phyloP scores from a whole-genome alignment of 1,284 basidiomycete species.

The Ustilago shanxiensis region DNA sequence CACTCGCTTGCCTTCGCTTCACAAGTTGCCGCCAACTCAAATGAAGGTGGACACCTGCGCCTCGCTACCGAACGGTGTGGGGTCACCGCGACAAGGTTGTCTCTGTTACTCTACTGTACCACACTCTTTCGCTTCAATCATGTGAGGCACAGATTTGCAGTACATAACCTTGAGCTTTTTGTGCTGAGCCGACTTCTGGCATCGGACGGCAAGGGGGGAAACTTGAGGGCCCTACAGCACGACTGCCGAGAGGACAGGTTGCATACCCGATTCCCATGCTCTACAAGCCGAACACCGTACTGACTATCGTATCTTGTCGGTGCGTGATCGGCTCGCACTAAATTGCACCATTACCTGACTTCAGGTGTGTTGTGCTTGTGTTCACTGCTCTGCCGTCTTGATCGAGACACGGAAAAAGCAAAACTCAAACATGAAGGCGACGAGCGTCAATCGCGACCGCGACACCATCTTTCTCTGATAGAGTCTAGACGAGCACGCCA shows the following conservation, averaged over 20 bases:
- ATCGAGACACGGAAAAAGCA: background rate
- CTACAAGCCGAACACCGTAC: slow-evolving; percentile 1
- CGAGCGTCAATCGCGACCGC: background rate
- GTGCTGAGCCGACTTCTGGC: background rate
- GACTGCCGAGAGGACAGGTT: background rate
- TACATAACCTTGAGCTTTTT: too few relatives aligned
- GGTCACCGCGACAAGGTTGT: background rate
- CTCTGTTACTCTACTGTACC: background rate
- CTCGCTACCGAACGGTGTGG: background rate
- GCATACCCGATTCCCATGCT: slow-evolving; percentile 1
- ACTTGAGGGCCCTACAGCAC: background rate
- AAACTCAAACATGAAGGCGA: background rate
- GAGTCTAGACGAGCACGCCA: background rate
- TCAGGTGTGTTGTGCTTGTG: too few relatives aligned
- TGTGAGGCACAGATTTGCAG: background rate
- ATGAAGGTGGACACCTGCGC: background rate
- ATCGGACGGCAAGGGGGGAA: background rate
- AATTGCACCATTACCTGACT: background rate
- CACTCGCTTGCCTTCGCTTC: slow-evolving; percentile 1
- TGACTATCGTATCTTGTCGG: background rate
- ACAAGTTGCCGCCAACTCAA: background rate
- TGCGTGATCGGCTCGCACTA: too few relatives aligned
- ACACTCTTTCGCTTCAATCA: background rate
- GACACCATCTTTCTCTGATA: background rate
- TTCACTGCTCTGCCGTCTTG: too few relatives aligned